Conservation (phyloP, 2,329 filamentous ascomycete genomes). For the Sporothrix pallida region DNA sequence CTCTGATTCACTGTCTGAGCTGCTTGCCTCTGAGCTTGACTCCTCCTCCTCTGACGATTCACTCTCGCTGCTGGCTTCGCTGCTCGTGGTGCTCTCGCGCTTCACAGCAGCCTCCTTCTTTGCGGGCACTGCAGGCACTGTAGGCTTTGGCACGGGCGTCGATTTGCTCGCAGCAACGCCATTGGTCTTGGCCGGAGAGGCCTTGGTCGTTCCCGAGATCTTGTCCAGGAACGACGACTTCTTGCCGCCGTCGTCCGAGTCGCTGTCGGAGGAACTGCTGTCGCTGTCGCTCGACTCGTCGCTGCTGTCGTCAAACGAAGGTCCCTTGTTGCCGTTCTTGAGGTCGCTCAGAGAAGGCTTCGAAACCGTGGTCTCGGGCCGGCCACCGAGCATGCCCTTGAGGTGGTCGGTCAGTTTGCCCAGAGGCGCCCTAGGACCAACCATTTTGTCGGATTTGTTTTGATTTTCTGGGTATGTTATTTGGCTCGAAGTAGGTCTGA, state of each 20-base stretch:
- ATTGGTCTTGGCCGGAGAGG: conserved; percentile 20
- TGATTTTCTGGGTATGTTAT: not conserved
- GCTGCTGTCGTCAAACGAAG: conserved; percentile 36
- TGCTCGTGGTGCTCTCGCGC: conserved; percentile 25
- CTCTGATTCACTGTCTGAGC: conserved; percentile 20
- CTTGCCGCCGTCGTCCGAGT: conserved; percentile 27
- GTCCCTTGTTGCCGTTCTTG: conserved; percentile 27
- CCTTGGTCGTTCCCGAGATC: conserved; percentile 20
- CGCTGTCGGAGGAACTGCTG: conserved; percentile 32
- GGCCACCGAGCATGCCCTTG: conserved; percentile 36
- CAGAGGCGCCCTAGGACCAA: conserved; percentile 41
- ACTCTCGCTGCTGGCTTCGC: conserved; percentile 14
- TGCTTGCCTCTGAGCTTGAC: too few species aligned
- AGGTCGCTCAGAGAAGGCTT: conserved; percentile 34
- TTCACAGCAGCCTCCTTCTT: conserved; percentile 16
- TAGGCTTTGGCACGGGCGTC: conserved; percentile 33
- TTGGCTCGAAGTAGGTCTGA: not conserved
- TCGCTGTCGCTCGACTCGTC: conserved; percentile 38
- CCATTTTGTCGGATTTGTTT: conserved; percentile 31
- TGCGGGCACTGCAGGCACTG: not conserved
- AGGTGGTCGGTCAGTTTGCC: conserved; percentile 43
- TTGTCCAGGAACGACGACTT: conserved; percentile 35
- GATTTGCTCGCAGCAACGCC: conserved; percentile 6
- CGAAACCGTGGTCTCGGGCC: not conserved
- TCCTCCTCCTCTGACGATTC: not conserved